These are phyloP conservation scores for Phaseolus lunatus DNA, from an alignment of 306 rosid species.

Conservation along the genomic window DNA sequence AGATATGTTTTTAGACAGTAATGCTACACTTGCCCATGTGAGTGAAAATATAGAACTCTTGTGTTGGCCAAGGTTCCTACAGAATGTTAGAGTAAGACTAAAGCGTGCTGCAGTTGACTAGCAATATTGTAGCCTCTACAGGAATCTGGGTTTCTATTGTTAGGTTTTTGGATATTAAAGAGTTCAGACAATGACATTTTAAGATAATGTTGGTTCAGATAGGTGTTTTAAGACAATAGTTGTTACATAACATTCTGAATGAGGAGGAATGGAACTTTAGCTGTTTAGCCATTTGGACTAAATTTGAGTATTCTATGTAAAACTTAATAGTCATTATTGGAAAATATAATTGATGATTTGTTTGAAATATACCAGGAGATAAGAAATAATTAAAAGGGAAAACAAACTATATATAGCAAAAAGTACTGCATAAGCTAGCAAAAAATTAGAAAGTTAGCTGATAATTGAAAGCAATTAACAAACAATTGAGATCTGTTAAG, in stretches of 20 bases:
- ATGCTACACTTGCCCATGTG: constrained; percentile 1
- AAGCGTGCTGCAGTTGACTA: constrained; percentile 16
- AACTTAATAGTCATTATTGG: neutral
- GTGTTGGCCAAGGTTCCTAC: neutral
- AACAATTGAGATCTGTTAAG: too few species aligned
- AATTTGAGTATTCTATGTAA: neutral
- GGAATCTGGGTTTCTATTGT: constrained; percentile 24
- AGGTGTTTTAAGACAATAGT: constrained; percentile 25
- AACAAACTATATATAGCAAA: too few species aligned
- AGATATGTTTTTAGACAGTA: too few species aligned
- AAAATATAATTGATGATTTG: neutral
- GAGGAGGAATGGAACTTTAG: neutral
- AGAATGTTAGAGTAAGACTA: neutral
- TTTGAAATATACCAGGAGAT: neutral
- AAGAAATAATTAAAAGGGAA: too few species aligned
- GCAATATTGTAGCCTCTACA: constrained; percentile 15
- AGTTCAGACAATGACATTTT: neutral
- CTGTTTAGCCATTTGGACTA: neutral
- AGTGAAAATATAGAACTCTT: constrained; percentile 20
- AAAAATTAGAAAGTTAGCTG: too few species aligned
- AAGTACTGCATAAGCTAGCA: too few species aligned
- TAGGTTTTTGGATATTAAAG: constrained; percentile 2
- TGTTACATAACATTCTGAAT: neutral
- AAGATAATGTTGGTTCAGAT: constrained; percentile 25
- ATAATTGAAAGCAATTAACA: too few species aligned